Evolutionary conservation across 2,329 filamentous ascomycete species (phyloP), one percentile per base, ranked within the genome.

Genomic region (Chaetomium olivaceum): DNA sequence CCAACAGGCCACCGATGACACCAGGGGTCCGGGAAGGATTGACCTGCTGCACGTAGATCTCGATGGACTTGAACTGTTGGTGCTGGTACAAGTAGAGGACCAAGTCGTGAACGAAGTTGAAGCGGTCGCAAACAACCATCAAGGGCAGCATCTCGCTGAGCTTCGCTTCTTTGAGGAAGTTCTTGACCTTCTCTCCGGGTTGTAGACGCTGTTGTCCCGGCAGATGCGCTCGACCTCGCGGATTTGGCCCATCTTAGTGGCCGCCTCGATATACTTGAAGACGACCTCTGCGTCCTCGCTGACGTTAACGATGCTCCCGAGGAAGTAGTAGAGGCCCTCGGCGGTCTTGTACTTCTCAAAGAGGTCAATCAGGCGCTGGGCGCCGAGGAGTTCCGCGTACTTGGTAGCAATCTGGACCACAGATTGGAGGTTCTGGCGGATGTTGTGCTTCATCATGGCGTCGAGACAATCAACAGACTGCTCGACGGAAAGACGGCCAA

Each of bases 251-350:
- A 97, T 96, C 75, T 89, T 91, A 27, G 93, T 97, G 36, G 96
- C 95, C 63, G 95, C 93, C 80, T 99, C 94, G 66, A 99, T 97
- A 79, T 99, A 99, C 84, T 99, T 99, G 88, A 97, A 99, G 76
- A 95, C 91, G 33, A 99, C 95, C 76, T 99, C 95, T 25, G 91
- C 85, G 73, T 98, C 95, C 77, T 98, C 92, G 65, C 92, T 96
- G 57, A 99, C 83, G 77, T 99, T 99, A 79, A 99, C 94, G 72
- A 99, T 96, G 77, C 93, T 97, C 68, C 95, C 95, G 19, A 99
- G 88, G 80, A 97, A 99, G 83, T 97, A 97, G 86, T 95, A 99
- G 4, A 99, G 88, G 77, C 95, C 95, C 79, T 99, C 95, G 3
- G 92, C 89, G 43, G 95, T 98, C 79, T 95, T 93, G 82, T 98